Evolutionary conservation across 177 flowering plant species (phyloP).

Genomic region (Vitis hybrid): DNA sequence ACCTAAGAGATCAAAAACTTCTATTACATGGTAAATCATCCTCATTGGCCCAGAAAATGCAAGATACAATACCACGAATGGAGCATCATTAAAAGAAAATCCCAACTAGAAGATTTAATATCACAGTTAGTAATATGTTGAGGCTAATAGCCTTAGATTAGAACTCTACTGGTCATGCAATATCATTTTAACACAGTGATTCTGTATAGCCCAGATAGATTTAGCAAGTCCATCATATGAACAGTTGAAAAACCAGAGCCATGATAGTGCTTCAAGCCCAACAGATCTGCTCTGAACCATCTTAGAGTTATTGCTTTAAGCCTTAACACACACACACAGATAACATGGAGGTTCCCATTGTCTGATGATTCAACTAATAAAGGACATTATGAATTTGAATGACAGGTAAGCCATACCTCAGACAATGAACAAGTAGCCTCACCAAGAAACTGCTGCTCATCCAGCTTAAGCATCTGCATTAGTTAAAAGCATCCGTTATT

Average conservation of each 20-base stretch:
- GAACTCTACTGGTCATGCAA: neutral
- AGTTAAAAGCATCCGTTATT: conserved; percentile 1
- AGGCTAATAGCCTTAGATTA: neutral
- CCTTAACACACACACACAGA: too few relatives aligned
- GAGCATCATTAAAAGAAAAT: too few relatives aligned
- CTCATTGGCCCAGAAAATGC: too few relatives aligned
- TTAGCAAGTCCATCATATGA: neutral
- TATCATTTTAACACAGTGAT: neutral
- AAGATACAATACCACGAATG: too few relatives aligned
- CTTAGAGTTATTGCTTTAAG: too few relatives aligned
- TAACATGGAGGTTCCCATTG: too few relatives aligned
- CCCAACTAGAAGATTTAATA: neutral
- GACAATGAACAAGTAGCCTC: conserved; percentile 80
- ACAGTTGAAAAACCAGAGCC: neutral
- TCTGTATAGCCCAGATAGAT: neutral
- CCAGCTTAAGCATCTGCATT: conserved; percentile 74
- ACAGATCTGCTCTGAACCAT: too few relatives aligned
- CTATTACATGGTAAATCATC: too few relatives aligned
- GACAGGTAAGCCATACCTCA: conserved; percentile 53
- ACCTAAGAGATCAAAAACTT: too few relatives aligned
- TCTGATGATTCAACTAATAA: neutral
- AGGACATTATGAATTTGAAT: neutral
- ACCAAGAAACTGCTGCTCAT: conserved; percentile 87
- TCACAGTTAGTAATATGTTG: neutral
- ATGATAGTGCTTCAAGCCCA: neutral